Percentiles rank a stretch among this genome's conserved stretches.
Evolutionary conservation across 2,329 filamentous ascomycete genomes (phyloP).

Genomic region (Phialophora verrucosa): DNA sequence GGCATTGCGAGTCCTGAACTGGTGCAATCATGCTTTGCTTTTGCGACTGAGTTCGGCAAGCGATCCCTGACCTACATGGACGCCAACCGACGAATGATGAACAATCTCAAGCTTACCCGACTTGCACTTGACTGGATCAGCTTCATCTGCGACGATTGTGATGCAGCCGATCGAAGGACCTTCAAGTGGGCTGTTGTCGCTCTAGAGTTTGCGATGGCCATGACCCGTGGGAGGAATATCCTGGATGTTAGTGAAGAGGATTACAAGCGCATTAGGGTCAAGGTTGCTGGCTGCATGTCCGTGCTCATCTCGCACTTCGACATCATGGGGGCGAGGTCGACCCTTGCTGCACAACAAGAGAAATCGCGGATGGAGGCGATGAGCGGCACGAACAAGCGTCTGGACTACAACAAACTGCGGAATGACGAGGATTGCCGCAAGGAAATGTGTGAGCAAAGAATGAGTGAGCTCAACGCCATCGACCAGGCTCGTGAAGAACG

Average conservation of each 20-base stretch:
- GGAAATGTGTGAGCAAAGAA: constrained; percentile 75
- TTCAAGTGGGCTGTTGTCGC: constrained; percentile 97
- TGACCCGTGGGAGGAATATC: constrained; percentile 92
- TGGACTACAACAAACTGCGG: constrained; percentile 74
- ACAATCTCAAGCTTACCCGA: constrained; percentile 92
- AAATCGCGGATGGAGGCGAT: constrained; percentile 84
- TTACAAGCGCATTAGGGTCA: constrained; percentile 79
- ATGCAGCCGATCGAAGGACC: constrained; percentile 90
- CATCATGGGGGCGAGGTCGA: constrained; percentile 96
- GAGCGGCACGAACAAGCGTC: constrained; percentile 70
- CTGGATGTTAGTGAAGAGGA: constrained; percentile 88
- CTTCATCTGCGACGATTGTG: constrained; percentile 96
- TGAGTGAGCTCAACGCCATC: constrained; percentile 73
- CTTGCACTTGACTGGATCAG: constrained; percentile 95
- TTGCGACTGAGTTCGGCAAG: constrained; percentile 98
- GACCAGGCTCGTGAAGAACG: constrained; percentile 79
- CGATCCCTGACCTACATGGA: constrained; percentile 95
- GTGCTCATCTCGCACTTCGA: constrained; percentile 97
- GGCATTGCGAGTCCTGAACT: constrained; percentile 90
- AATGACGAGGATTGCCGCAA: constrained; percentile 86
- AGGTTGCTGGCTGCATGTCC: constrained; percentile 97
- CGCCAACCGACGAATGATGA: constrained; percentile 92
- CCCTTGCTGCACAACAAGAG: constrained; percentile 89
- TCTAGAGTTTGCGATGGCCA: constrained; percentile 94
- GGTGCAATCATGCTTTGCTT: constrained; percentile 96